Evolutionary conservation across 2,329 filamentous ascomycete species (phyloP).

Genomic region (Aspergillus unguis): DNA sequence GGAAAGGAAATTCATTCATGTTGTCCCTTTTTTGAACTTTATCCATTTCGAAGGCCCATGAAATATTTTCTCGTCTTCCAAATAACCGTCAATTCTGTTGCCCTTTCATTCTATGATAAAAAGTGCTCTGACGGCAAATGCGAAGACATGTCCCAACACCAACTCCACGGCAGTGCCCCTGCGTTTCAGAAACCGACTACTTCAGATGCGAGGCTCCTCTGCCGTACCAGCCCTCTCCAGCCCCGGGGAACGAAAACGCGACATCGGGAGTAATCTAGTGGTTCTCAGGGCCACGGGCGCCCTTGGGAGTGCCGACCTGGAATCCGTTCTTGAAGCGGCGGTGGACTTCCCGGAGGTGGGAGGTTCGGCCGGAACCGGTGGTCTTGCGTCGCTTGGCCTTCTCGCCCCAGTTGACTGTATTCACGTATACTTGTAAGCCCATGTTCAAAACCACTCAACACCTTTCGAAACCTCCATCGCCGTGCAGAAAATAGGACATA

Average conservation of each 20-base stretch:
- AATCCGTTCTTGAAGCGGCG: slow-evolving; percentile 98
- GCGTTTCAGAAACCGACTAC: slow-evolving; percentile 33
- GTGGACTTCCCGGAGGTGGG: slow-evolving; percentile 87
- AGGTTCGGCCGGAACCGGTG: slow-evolving; percentile 92
- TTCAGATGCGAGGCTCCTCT: slow-evolving; percentile 36
- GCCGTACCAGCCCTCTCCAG: slow-evolving; percentile 40
- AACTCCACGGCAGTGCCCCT: slow-evolving; percentile 34
- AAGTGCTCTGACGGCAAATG: slow-evolving; percentile 30
- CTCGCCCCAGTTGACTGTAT: slow-evolving; percentile 96
- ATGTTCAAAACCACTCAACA: slow-evolving; percentile 10
- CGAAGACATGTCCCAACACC: slow-evolving; percentile 33
- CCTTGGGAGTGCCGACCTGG: slow-evolving; percentile 84
- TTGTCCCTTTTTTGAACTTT: slow-evolving; percentile 32
- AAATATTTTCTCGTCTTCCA: slow-evolving; percentile 27
- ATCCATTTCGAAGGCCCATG: slow-evolving; percentile 27
- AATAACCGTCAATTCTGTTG: slow-evolving; percentile 21
- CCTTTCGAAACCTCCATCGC: neutral
- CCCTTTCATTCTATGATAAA: slow-evolving; percentile 26
- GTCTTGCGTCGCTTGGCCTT: slow-evolving; percentile 99
- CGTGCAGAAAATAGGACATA: neutral
- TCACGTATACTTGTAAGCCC: slow-evolving; percentile 29
- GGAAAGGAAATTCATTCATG: slow-evolving; percentile 39
- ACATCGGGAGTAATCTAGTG: slow-evolving; percentile 40
- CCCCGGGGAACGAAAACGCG: slow-evolving; percentile 38
- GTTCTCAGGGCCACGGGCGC: slow-evolving; percentile 64